A percentile compares a stretch with the other conserved stretches of the same genome.
Conservation (phyloP, 148 eudicot genomes). For the Rheum nobile region DNA sequence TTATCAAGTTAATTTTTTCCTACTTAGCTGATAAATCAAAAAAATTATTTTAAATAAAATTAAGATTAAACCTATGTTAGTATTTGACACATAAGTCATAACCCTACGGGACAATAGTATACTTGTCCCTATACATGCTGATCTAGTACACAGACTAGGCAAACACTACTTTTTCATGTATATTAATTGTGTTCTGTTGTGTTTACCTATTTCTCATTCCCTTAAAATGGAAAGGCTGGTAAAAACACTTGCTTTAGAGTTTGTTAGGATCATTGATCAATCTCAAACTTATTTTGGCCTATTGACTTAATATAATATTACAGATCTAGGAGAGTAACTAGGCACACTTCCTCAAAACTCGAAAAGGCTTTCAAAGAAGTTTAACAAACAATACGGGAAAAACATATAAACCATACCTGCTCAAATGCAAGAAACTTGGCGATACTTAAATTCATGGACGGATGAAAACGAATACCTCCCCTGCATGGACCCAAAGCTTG, state of each 20-base stretch:
- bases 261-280: neutral
- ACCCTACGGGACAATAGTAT: neutral
- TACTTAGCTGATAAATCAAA: neutral
- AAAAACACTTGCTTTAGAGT: neutral
- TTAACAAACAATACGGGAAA: conserved; percentile 1
- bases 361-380: neutral
- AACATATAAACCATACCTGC: conserved; percentile 47
- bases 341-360: neutral
- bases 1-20: neutral
- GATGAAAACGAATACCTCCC: conserved; percentile 95
- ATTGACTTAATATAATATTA: neutral
- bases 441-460: conserved; percentile 85
- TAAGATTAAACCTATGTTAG: neutral
- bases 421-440: conserved; percentile 90
- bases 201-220: neutral
- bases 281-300: neutral
- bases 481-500: conserved; percentile 98
- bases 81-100: neutral
- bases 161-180: neutral
- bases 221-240: neutral
- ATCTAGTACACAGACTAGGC: neutral
- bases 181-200: neutral
- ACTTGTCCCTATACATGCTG: neutral
- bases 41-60: neutral
- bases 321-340: neutral